Evolutionary conservation across 2,329 filamentous ascomycete genomes (phyloP).

Genomic region (Aspergillus texensis): DNA sequence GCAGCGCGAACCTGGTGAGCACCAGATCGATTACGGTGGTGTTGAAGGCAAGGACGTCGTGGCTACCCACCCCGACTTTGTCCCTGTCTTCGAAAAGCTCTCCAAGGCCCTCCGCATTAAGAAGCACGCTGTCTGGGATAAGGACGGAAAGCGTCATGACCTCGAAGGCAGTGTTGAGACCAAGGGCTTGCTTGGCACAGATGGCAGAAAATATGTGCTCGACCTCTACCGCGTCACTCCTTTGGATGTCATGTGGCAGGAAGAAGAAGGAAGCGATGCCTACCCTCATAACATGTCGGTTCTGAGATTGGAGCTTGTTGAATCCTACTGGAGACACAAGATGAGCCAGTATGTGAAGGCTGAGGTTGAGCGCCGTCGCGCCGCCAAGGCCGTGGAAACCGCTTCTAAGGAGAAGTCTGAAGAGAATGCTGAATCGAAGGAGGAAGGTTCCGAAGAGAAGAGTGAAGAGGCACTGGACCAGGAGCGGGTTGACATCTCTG

Average conservation of each 20-base stretch:
- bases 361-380: constrained; percentile 68
- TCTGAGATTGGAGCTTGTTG: constrained; percentile 84
- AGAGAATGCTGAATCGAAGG: constrained; percentile 41
- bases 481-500: constrained; percentile 79
- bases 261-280: constrained; percentile 64
- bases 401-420: constrained; percentile 41
- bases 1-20: constrained; percentile 94
- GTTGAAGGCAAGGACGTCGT: constrained; percentile 97
- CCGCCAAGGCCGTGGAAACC: constrained; percentile 43
- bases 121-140: constrained; percentile 96
- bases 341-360: constrained; percentile 85
- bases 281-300: constrained; percentile 98
- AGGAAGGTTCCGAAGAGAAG: constrained; percentile 44
- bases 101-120: constrained; percentile 90
- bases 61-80: constrained; percentile 85
- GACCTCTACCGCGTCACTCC: constrained; percentile 95
- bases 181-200: constrained; percentile 94
- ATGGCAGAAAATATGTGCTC: constrained; percentile 95
- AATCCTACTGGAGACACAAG: constrained; percentile 80
- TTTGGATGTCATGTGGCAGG: constrained; percentile 86
- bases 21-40: constrained; percentile 97
- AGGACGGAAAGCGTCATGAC: constrained; percentile 86
- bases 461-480: constrained; percentile 48
- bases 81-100: constrained; percentile 81
- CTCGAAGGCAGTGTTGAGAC: constrained; percentile 96